Conservation (phyloP, 139 green algal species). For the Eudorina sp. region DNA sequence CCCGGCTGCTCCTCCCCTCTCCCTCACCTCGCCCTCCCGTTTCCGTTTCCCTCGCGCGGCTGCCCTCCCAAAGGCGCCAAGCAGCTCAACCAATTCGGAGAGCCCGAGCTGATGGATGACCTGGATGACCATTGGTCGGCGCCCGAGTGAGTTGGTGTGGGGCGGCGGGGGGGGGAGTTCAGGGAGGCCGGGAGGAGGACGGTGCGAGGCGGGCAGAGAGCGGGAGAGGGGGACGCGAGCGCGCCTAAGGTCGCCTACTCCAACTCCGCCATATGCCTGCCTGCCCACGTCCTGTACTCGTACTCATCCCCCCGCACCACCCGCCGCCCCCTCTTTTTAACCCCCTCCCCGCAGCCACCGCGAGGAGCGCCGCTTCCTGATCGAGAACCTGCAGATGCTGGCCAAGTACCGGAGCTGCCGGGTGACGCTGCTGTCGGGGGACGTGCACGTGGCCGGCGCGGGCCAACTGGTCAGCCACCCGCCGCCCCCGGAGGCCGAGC, state of each 20-base stretch:
- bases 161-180: too few species aligned
- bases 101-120: constrained; percentile 69
- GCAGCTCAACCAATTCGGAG: constrained; percentile 18
- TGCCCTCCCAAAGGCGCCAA: not conserved
- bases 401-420: constrained; percentile 36
- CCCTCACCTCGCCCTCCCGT: too few species aligned
- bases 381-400: constrained; percentile 47
- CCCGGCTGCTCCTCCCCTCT: too few species aligned
- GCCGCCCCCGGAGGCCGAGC: not conserved
- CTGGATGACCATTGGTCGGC: constrained; percentile 61
- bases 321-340: too few species aligned
- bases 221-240: too few species aligned
- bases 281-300: too few species aligned
- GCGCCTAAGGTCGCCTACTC: too few species aligned
- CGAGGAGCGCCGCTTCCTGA: constrained; percentile 43
- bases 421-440: constrained; percentile 35
- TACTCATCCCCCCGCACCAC: too few species aligned
- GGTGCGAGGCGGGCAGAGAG: too few species aligned
- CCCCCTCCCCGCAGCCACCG: constrained; percentile 20
- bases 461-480: constrained; percentile 13
- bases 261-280: too few species aligned
- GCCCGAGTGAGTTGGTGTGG: not conserved
- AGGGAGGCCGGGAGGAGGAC: too few species aligned
- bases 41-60: too few species aligned
- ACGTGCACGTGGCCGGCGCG: constrained; percentile 40